Evolutionary conservation across 1,139 yeast genomes (phyloP).

Genomic region (Magnusiomyces ingens): DNA sequence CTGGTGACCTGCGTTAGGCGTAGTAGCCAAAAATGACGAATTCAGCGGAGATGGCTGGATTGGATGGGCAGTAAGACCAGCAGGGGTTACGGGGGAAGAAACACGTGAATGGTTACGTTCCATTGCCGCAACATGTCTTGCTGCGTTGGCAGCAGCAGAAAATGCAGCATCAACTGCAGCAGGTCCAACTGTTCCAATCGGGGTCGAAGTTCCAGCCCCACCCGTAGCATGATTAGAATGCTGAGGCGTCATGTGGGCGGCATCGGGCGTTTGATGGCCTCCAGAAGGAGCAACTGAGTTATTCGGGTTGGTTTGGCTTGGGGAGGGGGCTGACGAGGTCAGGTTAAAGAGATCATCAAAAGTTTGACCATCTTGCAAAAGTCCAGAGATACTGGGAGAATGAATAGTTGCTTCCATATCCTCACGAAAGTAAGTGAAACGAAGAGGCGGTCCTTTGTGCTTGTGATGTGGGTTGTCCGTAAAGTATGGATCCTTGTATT

Average conservation of each 20-base stretch:
- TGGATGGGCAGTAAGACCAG: background rate
- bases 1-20: too few relatives aligned
- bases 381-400: conserved; percentile 81
- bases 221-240: background rate
- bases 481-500: conserved; percentile 12
- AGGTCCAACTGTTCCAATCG: background rate
- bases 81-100: background rate
- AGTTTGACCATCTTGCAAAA: conserved; percentile 43
- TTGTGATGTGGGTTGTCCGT: conserved; percentile 1
- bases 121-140: background rate
- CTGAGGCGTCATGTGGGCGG: background rate
- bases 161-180: conserved; percentile 2
- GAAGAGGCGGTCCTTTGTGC: conserved; percentile 8
- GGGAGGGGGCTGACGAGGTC: conserved; percentile 9
- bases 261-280: conserved; percentile 11
- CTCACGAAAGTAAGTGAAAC: conserved; percentile 90
- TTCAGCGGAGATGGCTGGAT: background rate
- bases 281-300: background rate
- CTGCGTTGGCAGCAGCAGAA: background rate
- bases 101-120: background rate
- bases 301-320: background rate
- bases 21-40: background rate
- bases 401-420: conserved; percentile 85
- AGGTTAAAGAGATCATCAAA: conserved; percentile 31
- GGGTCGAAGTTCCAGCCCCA: conserved; percentile 7